Base-by-base conservation (phyloP, 805 yeast genomes). In the Metschnikowia peoriensis region DNA sequence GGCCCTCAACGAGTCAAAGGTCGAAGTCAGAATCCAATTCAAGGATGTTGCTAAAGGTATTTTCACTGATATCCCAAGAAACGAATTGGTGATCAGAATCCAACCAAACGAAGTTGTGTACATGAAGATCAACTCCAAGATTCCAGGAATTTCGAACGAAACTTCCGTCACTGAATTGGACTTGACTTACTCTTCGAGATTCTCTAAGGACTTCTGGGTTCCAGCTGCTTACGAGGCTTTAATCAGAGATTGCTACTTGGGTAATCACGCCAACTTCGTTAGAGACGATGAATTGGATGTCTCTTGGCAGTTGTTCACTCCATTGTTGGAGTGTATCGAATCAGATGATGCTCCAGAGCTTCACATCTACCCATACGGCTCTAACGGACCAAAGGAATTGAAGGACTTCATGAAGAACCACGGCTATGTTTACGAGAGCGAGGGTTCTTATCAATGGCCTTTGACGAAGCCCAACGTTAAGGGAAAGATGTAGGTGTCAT, bases 171-270 rank as follows among this genome's bases (percentile, higher is more conserved):
- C 97, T 28, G 97, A 93, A 67, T 82, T 94, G 64, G 97, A 94
- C 68, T 79, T 94, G 66, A 88, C 96, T 37, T 94, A 94, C 70
- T 74, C 85, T 50, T 77, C 78, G 47, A 84, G 97, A 67, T 94
- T 87, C 76, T 74, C 78, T 28, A 76, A 88, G 58, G 87, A 89
- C 66, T 87, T 89, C 74, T 88, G 94, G 86, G 92, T 94, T 65
- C 98, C 99, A 43, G 97, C 93, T 77, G 98, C 98, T 41, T 94
- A 94, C 71, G 99, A 94, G 77, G 88, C 97, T 1, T 82, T 94
- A 62, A 89, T 94, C 63, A 84, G 96, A 71, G 98, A 94, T 71
- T 88, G 93, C 57, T 72, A 87, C 66, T 80, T 83, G 61, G 98
- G 96, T 52, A 96, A 92, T 72, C 99, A 94, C 74, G 88, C 98